These are phyloP conservation scores for Mucor saturninus DNA, from an alignment of 371 early-diverging fungal species.

Conservation along the genomic window DNA sequence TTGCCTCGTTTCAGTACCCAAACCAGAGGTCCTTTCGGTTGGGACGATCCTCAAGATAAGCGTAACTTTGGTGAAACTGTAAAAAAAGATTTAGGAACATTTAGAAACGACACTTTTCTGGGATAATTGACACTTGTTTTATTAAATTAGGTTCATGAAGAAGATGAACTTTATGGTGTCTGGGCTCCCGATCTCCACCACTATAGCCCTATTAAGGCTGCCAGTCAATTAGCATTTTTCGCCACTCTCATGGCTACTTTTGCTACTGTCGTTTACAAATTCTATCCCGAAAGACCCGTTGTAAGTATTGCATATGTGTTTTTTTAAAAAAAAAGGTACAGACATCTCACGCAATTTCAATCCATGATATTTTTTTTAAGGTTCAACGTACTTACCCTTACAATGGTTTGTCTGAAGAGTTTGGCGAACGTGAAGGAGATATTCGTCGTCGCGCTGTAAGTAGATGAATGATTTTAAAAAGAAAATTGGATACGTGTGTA, in stretches of 20 bases:
- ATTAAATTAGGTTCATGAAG: conserved; percentile 58
- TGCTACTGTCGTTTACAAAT: conserved; percentile 52
- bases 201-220: conserved; percentile 60
- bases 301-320: conserved; percentile 26
- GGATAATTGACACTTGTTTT: not conserved
- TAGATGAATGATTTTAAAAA: not conserved
- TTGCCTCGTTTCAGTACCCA: conserved; percentile 65
- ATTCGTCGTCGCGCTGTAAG: conserved; percentile 54
- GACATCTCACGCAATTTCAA: not conserved
- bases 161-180: conserved; percentile 67
- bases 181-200: conserved; percentile 68
- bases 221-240: conserved; percentile 51
- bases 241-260: conserved; percentile 46
- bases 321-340: not conserved
- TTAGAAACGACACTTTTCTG: no score
- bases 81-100: conserved; percentile 10
- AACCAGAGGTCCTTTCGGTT: conserved; percentile 60
- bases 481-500: not conserved
- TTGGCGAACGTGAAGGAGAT: conserved; percentile 54
- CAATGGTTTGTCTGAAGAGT: conserved; percentile 51
- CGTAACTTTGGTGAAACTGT: conserved; percentile 72
- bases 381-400: conserved; percentile 54
- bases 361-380: conserved; percentile 21
- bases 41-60: conserved; percentile 68
- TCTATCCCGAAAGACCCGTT: conserved; percentile 49